Evolutionary conservation across 2,329 filamentous ascomycete genomes (phyloP), one percentile per base, ranked within the genome.

Genomic region (Cadophora gregata): DNA sequence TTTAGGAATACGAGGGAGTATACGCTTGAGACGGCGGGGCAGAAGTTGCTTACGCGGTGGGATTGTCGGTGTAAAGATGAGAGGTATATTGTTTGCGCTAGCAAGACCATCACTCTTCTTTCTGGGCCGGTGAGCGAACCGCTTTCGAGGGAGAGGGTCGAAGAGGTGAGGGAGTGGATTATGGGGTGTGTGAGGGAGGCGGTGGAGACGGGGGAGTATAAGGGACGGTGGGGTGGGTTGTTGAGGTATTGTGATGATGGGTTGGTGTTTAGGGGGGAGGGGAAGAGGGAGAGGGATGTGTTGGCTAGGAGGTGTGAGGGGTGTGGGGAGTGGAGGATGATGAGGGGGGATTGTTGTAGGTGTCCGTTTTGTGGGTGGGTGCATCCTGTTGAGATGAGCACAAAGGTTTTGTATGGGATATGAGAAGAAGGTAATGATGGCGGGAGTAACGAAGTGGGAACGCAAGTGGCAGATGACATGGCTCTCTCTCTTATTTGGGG

Each of bases 21-120:
- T 10, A 59, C 42, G 14, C 63, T 58, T 45, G 16, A 29, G 38
- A 69, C 56, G 47, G 60, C 50, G n/a, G n/a, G n/a, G 24, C 59
- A 12, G 63, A 12, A 72, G 19, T 45, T 73, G n/a, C 36, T 72
- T 19, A 73, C 63, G 36, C 63, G 47, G 4, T 73, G 70, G 70
- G 69, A 71, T 21, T 73, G 69, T 67, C 70, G 71, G 3, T 66
- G 66, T 1, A 64, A 69, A 4, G 45, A 65, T 19, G 50, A 47
- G n/a, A 62, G 67, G n/a, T 73, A 68, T n/a, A 68, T 70, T 21
- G 8, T 5, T 12, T 71, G 70, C 12, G 64, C 61, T 36, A 63
- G 58, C n/a, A 29, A 65, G 9, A 64, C 48, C 14, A 70, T 70
- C n/a, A 0, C 47, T 12, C 38, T 70, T 4, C 64, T 73, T 5